Conservation (phyloP, 768 basidiomycete species). For the Chlorophyllum brunneum region DNA sequence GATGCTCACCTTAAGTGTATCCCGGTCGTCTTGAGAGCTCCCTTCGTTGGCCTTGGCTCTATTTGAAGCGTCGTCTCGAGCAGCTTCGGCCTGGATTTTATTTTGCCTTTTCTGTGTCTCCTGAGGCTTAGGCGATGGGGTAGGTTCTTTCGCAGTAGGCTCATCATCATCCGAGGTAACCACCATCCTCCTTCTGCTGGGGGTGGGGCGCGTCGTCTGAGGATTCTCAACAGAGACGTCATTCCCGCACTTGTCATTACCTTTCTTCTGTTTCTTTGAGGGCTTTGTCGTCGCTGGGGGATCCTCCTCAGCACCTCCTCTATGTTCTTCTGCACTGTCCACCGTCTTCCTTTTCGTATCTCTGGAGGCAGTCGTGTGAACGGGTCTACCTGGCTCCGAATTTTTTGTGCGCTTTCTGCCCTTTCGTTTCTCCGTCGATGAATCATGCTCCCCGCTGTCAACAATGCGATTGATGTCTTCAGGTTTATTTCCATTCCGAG, state of each 20-base stretch:
- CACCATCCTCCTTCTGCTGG: conserved; percentile 22
- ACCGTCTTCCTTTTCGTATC: not conserved
- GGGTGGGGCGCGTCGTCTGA: conserved; percentile 13
- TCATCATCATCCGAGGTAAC: conserved; percentile 30
- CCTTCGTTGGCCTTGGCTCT: conserved; percentile 12
- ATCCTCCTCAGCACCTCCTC: not conserved
- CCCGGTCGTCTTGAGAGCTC: conserved; percentile 12
- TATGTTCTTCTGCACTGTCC: not conserved
- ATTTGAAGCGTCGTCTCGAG: conserved; percentile 12
- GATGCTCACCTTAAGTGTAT: not conserved
- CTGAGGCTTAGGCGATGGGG: not conserved
- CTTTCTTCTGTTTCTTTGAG: conserved; percentile 27
- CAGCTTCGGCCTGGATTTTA: conserved; percentile 5
- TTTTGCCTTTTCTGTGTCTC: not conserved
- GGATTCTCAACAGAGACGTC: conserved; percentile 14
- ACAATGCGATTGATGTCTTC: not conserved
- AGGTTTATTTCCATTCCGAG: too few species aligned
- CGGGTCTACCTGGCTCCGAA: not conserved
- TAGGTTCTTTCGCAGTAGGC: not conserved
- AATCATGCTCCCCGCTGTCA: not conserved
- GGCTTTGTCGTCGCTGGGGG: not conserved
- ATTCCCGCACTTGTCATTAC: conserved; percentile 22
- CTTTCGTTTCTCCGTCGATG: not conserved
- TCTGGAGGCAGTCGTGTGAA: not conserved
- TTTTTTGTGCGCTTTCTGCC: not conserved